Percentiles rank a stretch among this genome's conserved stretches.
phyloP scores from a whole-genome alignment of 345 rosid genomes.

The Laguncularia racemosa region DNA sequence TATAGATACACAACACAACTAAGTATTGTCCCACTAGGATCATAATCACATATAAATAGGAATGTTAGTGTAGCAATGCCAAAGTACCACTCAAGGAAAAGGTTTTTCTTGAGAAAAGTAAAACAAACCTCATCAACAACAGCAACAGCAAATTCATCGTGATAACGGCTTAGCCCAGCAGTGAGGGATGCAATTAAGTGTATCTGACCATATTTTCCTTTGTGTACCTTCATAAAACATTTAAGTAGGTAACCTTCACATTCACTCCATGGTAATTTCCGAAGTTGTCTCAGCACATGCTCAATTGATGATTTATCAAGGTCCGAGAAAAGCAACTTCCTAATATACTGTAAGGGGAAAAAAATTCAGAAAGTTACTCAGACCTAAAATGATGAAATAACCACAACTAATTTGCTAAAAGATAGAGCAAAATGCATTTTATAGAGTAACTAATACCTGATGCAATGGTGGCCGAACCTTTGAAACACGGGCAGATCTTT shows the following conservation, averaged over 20 bases:
- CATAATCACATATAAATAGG: too few species aligned
- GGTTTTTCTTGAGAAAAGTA: background rate
- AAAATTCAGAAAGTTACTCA: background rate
- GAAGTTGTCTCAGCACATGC: constrained; percentile 93
- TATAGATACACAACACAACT: too few species aligned
- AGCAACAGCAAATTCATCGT: constrained; percentile 95
- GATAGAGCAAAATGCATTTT: background rate
- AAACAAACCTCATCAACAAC: constrained; percentile 94
- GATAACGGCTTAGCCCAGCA: constrained; percentile 95
- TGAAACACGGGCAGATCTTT: constrained; percentile 85
- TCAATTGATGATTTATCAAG: constrained; percentile 89
- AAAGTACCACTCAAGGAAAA: background rate
- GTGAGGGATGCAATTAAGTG: constrained; percentile 97
- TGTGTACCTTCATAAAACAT: constrained; percentile 97
- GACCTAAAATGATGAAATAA: background rate
- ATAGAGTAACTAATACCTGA: constrained; percentile 45
- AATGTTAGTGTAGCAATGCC: too few species aligned
- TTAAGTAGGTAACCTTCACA: constrained; percentile 87
- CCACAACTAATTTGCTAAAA: background rate
- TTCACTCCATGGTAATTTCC: constrained; percentile 94
- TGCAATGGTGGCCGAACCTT: constrained; percentile 90
- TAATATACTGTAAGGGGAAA: constrained; percentile 63
- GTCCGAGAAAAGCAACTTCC: constrained; percentile 87
- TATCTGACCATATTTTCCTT: constrained; percentile 95
- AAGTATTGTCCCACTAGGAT: too few species aligned